phyloP scores from a whole-genome alignment of 1,284 basidiomycete species.

The Leccinum fallax region DNA sequence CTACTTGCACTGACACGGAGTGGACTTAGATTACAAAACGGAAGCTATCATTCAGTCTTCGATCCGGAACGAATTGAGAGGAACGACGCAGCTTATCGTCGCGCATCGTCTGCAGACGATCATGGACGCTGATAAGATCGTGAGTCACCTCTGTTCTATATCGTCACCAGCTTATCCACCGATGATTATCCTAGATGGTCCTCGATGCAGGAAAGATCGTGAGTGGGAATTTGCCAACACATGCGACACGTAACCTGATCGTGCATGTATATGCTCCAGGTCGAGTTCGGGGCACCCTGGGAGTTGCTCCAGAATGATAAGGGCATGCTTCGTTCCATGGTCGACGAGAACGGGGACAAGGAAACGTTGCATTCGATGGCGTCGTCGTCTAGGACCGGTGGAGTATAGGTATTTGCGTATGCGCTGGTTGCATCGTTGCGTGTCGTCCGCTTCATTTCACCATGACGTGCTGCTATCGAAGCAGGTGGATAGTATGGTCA shows the following conservation, averaged over 20 bases:
- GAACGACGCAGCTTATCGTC: constrained; percentile 64
- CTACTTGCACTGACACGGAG: not conserved
- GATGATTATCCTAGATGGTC: constrained; percentile 29
- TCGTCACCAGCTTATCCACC: constrained; percentile 25
- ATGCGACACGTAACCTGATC: not conserved
- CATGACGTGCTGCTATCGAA: not conserved
- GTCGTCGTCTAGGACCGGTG: not conserved
- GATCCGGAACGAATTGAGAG: constrained; percentile 43
- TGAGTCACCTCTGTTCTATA: constrained; percentile 15
- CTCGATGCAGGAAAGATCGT: constrained; percentile 42
- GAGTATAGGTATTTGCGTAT: not conserved
- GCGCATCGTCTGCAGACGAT: constrained; percentile 74
- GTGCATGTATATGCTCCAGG: not conserved
- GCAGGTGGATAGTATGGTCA: not conserved
- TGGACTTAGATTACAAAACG: constrained; percentile 27
- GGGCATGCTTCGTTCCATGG: constrained; percentile 49
- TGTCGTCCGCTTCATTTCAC: not conserved
- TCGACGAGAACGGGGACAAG: constrained; percentile 45
- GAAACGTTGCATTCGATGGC: constrained; percentile 33
- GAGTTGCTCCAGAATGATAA: constrained; percentile 49
- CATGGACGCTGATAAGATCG: constrained; percentile 63
- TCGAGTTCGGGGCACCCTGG: constrained; percentile 50
- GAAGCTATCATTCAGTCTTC: constrained; percentile 35
- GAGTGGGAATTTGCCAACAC: constrained; percentile 14
- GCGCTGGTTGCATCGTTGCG: not conserved